These are phyloP conservation scores for Fusarium kyushuense DNA, from an alignment of 2,329 filamentous ascomycete species.

Conservation along the genomic window DNA sequence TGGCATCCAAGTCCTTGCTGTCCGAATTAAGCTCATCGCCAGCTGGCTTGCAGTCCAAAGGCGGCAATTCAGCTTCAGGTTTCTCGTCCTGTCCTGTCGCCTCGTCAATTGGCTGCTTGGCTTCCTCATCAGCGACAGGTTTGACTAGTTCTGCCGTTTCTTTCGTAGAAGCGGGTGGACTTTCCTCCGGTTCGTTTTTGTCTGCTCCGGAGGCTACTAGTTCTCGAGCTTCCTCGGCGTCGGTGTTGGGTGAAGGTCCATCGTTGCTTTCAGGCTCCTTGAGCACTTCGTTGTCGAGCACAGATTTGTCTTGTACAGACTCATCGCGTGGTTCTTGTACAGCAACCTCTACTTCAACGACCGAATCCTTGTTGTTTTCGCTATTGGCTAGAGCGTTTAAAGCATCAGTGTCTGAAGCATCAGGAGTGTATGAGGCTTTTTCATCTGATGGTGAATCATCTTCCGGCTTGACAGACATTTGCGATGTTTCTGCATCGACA, in stretches of 20 bases:
- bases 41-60: neutral
- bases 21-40: slow-evolving; percentile 8
- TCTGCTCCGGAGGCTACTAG: neutral
- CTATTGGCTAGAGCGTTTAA: too few species aligned
- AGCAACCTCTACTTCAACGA: slow-evolving; percentile 5
- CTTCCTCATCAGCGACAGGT: slow-evolving; percentile 8
- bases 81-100: slow-evolving; percentile 1
- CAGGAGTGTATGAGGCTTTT: slow-evolving; percentile 6
- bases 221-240: slow-evolving; percentile 17
- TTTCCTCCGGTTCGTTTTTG: slow-evolving; percentile 19
- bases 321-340: slow-evolving; percentile 12
- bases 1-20: neutral
- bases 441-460: slow-evolving; percentile 9
- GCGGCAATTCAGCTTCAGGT: neutral
- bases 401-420: too few species aligned
- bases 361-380: slow-evolving; percentile 10
- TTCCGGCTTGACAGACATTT: neutral
- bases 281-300: slow-evolving; percentile 4
- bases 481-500: slow-evolving; percentile 16
- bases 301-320: slow-evolving; percentile 2
- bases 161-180: slow-evolving; percentile 4
- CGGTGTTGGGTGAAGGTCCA: neutral
- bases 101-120: slow-evolving; percentile 10
- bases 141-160: slow-evolving; percentile 6
- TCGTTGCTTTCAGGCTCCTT: slow-evolving; percentile 21